Evolutionary conservation across 257 asterid genomes (phyloP), one percentile per base, ranked within the genome.

Genomic region (Petunia axillaris): DNA sequence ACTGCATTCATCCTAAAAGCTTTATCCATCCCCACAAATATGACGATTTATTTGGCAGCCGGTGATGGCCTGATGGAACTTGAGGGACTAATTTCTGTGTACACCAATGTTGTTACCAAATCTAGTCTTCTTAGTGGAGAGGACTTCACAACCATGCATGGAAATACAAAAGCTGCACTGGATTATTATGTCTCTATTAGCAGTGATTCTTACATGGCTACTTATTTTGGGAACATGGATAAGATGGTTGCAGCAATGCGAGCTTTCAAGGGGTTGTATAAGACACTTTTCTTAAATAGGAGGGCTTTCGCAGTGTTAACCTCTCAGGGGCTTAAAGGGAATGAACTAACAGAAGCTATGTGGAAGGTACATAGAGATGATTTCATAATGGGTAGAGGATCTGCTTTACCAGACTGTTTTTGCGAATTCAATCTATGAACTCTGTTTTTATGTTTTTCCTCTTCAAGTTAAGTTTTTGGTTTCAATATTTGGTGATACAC

Each of bases 201-300:
- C 79, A 94, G 98, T 37, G 97, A 94, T 77, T 84, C 92, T 9
- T 96, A 93, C 71, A 64, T 94, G 78, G 99, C 97, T 3, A 92
- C 98, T 2, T 95, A 92, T 82, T 93, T 95, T 44, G 99, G 98
- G 16, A 94, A 96, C 80, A 96, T 96, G 98, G 98, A 96, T 83
- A 96, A 94, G 88, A 96, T 96, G 98, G 99, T 94, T 71, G 90
- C 99, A 6, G 98, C 99, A 4, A 92, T 96, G 96, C 89, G 99
- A 59, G 97, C 93, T 67, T 71, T 90, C 25, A 89, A 87, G 84
- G 97, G 98, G 73, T 70, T 90, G 82, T 82, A 91, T 83, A 89
- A 76, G 81, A 94, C 97, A 1, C 87, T 96, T 62, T 91, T 94
- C 87, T 87, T 94, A 53, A 93, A 90, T 58, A 83, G 99, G 89